These are phyloP conservation scores for Isoetes taiwanensis DNA, from an alignment of 75 land plant genomes.

Conservation along the genomic window DNA sequence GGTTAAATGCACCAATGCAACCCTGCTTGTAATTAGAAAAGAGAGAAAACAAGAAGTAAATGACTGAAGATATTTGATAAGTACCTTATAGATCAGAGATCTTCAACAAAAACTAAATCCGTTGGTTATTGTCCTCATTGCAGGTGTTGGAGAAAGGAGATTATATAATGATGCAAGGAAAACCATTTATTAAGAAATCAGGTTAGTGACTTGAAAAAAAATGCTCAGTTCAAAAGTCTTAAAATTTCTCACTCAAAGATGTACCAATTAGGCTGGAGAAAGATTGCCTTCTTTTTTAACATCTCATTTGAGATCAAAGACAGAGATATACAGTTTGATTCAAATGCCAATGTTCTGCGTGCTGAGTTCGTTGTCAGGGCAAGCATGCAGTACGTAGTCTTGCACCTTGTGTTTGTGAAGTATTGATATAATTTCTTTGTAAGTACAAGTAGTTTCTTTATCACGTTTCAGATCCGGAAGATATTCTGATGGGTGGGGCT, in stretches of 20 bases:
- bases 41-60: background rate
- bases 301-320: constrained; percentile 85
- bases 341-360: constrained; percentile 56
- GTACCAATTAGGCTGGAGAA: constrained; percentile 65
- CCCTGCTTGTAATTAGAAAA: background rate
- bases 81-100: background rate
- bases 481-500: constrained; percentile 89
- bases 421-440: background rate
- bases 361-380: constrained; percentile 91
- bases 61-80: too few relatives aligned
- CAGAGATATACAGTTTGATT: constrained; percentile 71
- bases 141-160: constrained; percentile 78
- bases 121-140: too few relatives aligned
- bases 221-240: background rate
- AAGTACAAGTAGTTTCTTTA: background rate
- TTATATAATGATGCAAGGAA: constrained; percentile 63
- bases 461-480: constrained; percentile 54
- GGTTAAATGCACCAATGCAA: background rate
- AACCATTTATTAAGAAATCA: constrained; percentile 71
- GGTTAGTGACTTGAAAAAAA: constrained; percentile 21
- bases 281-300: constrained; percentile 84
- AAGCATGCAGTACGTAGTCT: constrained; percentile 61
- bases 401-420: background rate
- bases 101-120: too few relatives aligned
- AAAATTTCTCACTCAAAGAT: background rate